Conservation (phyloP, 140 eudicot genomes). For the Cichorium intybus region DNA sequence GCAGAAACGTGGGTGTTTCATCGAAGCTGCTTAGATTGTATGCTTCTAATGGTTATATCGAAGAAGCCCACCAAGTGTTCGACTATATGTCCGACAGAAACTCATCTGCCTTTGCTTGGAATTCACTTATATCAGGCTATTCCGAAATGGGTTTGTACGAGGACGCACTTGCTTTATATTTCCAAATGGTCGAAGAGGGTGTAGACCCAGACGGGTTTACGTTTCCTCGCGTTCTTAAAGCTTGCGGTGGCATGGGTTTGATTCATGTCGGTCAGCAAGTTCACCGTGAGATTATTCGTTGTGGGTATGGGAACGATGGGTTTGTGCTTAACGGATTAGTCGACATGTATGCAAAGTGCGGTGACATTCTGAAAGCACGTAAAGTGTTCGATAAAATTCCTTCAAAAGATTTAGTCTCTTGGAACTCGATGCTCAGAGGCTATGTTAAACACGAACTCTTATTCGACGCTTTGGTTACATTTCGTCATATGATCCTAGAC, state of each 20-base stretch:
- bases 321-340: constrained; percentile 69
- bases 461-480: constrained; percentile 34
- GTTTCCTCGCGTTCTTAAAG: constrained; percentile 77
- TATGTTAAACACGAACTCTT: constrained; percentile 57
- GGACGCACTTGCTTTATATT: constrained; percentile 84
- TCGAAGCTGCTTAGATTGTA: constrained; percentile 72
- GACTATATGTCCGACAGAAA: constrained; percentile 65
- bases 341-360: constrained; percentile 87
- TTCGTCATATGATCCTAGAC: constrained; percentile 42
- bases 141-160: constrained; percentile 61
- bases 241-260: constrained; percentile 73
- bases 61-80: constrained; percentile 86
- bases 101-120: constrained; percentile 65
- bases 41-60: constrained; percentile 53
- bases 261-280: constrained; percentile 66
- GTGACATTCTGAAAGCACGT: constrained; percentile 72
- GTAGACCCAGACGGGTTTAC: constrained; percentile 74
- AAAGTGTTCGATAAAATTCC: constrained; percentile 50
- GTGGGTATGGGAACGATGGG: constrained; percentile 57
- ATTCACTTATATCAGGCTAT: constrained; percentile 79
- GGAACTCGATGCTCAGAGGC: constrained; percentile 72
- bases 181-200: constrained; percentile 86
- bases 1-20: constrained; percentile 57
- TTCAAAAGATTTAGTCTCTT: constrained; percentile 62
- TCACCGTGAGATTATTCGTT: constrained; percentile 67